Conservation (phyloP, 768 basidiomycete genomes). For the Phylloporus rhodoxanthus region DNA sequence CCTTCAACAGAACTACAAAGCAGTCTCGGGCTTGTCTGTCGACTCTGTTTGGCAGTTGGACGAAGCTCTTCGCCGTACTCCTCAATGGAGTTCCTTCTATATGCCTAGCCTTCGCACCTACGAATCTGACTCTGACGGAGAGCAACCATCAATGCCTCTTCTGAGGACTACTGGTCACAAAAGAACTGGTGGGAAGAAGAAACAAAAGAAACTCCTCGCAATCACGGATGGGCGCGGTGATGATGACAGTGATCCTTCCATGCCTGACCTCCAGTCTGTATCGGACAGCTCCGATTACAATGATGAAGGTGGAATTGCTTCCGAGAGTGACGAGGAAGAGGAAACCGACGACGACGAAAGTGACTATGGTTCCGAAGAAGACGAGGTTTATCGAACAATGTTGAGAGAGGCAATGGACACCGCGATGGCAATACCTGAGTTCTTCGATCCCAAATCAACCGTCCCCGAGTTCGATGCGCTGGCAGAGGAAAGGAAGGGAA, state of each 20-base stretch:
- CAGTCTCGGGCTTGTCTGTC: conserved; percentile 45
- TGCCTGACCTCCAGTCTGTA: conserved; percentile 64
- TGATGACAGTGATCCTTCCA: conserved; percentile 45
- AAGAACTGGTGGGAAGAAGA: conserved; percentile 23
- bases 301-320: conserved; percentile 31
- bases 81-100: conserved; percentile 55
- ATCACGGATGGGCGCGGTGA: conserved; percentile 41
- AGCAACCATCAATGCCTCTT: conserved; percentile 11
- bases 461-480: conserved; percentile 41
- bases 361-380: conserved; percentile 62
- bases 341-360: conserved; percentile 35
- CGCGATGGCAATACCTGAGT: conserved; percentile 51
- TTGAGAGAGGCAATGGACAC: conserved; percentile 70
- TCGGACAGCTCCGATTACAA: conserved; percentile 51
- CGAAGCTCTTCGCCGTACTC: conserved; percentile 43
- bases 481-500: conserved; percentile 53
- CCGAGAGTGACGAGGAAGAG: conserved; percentile 32
- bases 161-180: conserved; percentile 11
- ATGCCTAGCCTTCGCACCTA: conserved; percentile 16
- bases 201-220: conserved; percentile 39
- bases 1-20: conserved; percentile 52
- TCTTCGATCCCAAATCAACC: conserved; percentile 45
- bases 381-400: conserved; percentile 57
- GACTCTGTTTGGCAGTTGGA: conserved; percentile 62
- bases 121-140: conserved; percentile 24